Base-by-base conservation (phyloP, 2,329 filamentous ascomycete genomes). In the Cordyceps cateniannulata region DNA sequence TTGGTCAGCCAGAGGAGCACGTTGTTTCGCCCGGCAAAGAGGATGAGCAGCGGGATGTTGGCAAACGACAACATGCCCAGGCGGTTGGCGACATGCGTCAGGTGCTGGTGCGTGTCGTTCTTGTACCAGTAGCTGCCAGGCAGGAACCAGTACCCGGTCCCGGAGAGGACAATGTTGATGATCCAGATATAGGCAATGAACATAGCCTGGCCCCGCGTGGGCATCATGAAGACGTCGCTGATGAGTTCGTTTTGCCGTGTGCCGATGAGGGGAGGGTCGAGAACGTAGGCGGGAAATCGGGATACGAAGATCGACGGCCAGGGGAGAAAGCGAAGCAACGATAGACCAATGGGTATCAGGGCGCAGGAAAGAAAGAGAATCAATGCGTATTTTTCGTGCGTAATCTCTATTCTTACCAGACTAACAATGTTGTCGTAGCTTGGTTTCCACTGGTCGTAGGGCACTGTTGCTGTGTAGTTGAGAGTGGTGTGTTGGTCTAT, bases 11-110 rank as follows among this genome's bases (percentile, higher is more conserved):
- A 75, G 0, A 79, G 69, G 0, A 79, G 70, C 8, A 79, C 25
- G 63, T 78, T 79, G 66, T 81, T 80, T 5, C 79, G 70, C 2
- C 72, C 67, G 1, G 74, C 68, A 62, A 74, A 78, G 8, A 81
- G 71, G 18, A 79, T 65, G 1, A 76, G 49, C 0, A 80, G 65
- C 0, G 76, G 71, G 0, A 75, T 47, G 48, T 75, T 70, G n/a
- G 71, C 72, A 60, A 76, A 75, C 12, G 67, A 69, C 25, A 78
- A 64, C 5, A 70, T 65, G 8, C 77, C 77, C 5, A 72, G 72
- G 12, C 77, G 73, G 63, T 74, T 72, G 9, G 68, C 64, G 27
- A 78, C 58, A 57, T 72, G 73, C 12, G 65, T 66, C 16, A 67
- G 61, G 8, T 75, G 66, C 62, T 75, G 68, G 7, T 64, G 50